phyloP scores from a whole-genome alignment of 1,284 basidiomycete species.

The Ceratobasidium sp. region DNA sequence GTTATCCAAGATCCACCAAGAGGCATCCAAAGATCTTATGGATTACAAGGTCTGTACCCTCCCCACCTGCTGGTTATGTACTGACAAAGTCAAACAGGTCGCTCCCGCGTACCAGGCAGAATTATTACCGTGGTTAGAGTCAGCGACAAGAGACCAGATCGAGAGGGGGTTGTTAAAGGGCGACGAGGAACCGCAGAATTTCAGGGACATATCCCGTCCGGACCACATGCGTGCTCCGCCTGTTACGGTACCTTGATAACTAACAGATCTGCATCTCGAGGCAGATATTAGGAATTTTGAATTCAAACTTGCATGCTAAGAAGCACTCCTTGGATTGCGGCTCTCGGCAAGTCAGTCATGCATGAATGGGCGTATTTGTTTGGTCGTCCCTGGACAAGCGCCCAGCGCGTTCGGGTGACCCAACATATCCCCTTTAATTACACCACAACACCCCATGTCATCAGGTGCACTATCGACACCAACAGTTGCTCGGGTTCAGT shows the following conservation, averaged over 20 bases:
- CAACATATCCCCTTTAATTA: constrained; percentile 9
- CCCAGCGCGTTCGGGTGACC: constrained; percentile 2
- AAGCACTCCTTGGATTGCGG: too few relatives aligned
- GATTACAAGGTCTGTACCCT: constrained; percentile 49
- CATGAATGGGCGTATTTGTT: background rate
- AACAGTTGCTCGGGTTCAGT: constrained; percentile 20
- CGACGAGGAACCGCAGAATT: constrained; percentile 31
- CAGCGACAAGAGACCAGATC: constrained; percentile 56
- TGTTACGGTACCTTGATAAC: constrained; percentile 10
- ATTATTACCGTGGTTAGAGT: constrained; percentile 57
- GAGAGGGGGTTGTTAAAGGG: constrained; percentile 56
- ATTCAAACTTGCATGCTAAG: too few relatives aligned
- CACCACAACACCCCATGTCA: constrained; percentile 19
- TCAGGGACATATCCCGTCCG: constrained; percentile 22
- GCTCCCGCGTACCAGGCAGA: constrained; percentile 54
- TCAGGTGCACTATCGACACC: constrained; percentile 30
- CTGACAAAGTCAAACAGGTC: constrained; percentile 54
- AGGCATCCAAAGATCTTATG: constrained; percentile 55
- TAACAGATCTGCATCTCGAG: too few relatives aligned
- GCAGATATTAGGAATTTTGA: too few relatives aligned
- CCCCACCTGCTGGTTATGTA: background rate
- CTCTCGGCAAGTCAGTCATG: too few relatives aligned
- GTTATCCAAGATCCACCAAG: constrained; percentile 56
- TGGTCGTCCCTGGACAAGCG: constrained; percentile 3
- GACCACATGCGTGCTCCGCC: constrained; percentile 16